Conservation (phyloP, 306 rosid genomes). For the Notholithocarpus densiflorus region DNA sequence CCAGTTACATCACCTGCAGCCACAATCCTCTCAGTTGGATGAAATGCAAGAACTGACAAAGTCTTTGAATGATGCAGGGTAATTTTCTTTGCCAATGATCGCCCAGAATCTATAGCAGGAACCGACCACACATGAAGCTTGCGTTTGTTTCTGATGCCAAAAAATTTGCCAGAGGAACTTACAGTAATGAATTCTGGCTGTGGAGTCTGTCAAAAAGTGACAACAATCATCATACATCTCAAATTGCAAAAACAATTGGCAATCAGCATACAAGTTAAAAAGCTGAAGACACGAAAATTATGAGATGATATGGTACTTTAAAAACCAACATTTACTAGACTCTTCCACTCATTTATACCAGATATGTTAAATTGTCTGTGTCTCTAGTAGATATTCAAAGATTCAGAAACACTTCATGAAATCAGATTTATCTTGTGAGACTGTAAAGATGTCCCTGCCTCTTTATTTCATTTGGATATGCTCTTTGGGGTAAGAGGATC, state of each 20-base stretch:
- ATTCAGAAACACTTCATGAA: neutral
- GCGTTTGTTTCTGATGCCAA: slow-evolving; percentile 67
- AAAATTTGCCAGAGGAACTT: slow-evolving; percentile 65
- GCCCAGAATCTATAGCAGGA: slow-evolving; percentile 46
- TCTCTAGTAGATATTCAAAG: neutral
- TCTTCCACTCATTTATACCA: neutral
- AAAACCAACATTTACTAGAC: slow-evolving; percentile 9
- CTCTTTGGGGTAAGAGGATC: no score
- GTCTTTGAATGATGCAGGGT: slow-evolving; percentile 77
- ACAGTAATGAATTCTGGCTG: slow-evolving; percentile 51
- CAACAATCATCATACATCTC: slow-evolving; percentile 20
- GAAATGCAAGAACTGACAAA: slow-evolving; percentile 64
- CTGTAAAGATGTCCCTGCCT: no score
- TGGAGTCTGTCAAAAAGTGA: slow-evolving; percentile 56
- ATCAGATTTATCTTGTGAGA: no score
- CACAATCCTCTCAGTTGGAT: slow-evolving; percentile 68
- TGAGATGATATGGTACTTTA: neutral
- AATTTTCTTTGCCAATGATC: slow-evolving; percentile 44
- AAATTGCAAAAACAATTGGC: slow-evolving; percentile 10
- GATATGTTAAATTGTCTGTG: neutral
- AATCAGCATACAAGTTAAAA: neutral
- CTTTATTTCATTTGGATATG: no score
- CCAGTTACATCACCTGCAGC: slow-evolving; percentile 94
- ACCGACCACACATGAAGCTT: slow-evolving; percentile 72
- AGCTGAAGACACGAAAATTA: neutral